Evolutionary conservation across 2,329 filamentous ascomycete genomes (phyloP).

Genomic region (Anthostomella pinea): DNA sequence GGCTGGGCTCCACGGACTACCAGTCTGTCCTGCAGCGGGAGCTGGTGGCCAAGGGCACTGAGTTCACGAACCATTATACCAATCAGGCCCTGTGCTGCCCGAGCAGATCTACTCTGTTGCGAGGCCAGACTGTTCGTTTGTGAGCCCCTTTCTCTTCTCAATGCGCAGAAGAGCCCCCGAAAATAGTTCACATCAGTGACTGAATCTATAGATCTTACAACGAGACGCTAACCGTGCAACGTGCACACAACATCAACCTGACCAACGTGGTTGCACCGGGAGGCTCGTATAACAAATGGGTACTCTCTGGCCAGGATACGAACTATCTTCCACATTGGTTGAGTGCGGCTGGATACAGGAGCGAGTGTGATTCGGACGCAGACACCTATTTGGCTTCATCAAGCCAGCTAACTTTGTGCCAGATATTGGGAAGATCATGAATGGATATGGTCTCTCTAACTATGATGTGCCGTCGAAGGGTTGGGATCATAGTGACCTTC

Average conservation of each 20-base stretch:
- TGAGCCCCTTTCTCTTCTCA: not conserved
- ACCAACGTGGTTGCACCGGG: not conserved
- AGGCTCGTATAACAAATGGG: slow-evolving; percentile 41
- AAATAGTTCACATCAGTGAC: no score
- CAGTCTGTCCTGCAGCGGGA: slow-evolving; percentile 14
- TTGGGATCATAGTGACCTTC: slow-evolving; percentile 23
- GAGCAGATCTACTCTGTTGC: slow-evolving; percentile 16
- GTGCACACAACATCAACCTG: not conserved
- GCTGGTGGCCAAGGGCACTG: slow-evolving; percentile 18
- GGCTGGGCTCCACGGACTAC: slow-evolving; percentile 16
- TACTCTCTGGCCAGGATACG: slow-evolving; percentile 40
- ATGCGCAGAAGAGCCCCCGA: no score
- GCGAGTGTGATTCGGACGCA: no score
- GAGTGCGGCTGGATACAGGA: slow-evolving; percentile 41
- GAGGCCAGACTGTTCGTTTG: slow-evolving; percentile 18
- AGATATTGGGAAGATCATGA: slow-evolving; percentile 42
- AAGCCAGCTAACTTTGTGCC: not conserved
- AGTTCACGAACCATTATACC: slow-evolving; percentile 22
- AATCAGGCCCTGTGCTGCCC: slow-evolving; percentile 25
- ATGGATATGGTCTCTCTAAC: slow-evolving; percentile 39
- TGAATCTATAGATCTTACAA: no score
- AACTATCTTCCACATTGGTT: slow-evolving; percentile 44
- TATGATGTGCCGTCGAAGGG: slow-evolving; percentile 34
- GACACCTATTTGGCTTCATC: no score
- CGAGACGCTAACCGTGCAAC: no score